These are phyloP conservation scores for Microdochium bolleyi DNA, from an alignment of 2,329 filamentous ascomycete species.

Conservation along the genomic window DNA sequence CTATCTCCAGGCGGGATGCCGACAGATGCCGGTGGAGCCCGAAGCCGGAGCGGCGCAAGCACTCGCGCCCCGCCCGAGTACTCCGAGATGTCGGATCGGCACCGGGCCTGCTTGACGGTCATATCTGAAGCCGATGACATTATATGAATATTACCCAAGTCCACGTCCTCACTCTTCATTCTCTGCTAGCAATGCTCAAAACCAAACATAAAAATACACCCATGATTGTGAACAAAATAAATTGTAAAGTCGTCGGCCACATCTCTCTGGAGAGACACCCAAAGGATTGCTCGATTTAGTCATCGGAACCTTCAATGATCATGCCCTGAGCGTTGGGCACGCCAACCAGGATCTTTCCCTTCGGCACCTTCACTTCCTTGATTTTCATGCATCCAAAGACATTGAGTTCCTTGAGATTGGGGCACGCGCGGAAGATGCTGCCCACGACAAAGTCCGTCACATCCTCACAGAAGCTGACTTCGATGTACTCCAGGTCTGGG, in stretches of 20 bases:
- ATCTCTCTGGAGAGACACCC: background rate
- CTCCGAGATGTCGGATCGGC: too few relatives aligned
- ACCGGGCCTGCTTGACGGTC: too few relatives aligned
- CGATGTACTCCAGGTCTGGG: conserved; percentile 60
- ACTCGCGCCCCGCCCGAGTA: background rate
- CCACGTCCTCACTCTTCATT: too few relatives aligned
- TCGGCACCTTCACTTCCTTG: conserved; percentile 42
- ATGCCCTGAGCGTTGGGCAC: conserved; percentile 52
- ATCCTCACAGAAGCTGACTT: conserved; percentile 68
- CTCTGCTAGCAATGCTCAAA: too few relatives aligned
- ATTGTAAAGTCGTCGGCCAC: too few relatives aligned
- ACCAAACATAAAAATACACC: too few relatives aligned
- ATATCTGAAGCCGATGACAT: too few relatives aligned
- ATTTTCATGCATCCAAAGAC: conserved; percentile 62
- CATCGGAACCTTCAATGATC: conserved; percentile 43
- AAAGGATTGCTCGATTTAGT: conserved; percentile 3
- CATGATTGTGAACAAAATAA: too few relatives aligned
- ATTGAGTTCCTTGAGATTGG: conserved; percentile 49
- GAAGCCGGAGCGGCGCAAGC: background rate
- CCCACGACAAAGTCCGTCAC: conserved; percentile 59
- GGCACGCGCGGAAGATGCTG: conserved; percentile 56
- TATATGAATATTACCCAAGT: too few relatives aligned
- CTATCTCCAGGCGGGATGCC: too few relatives aligned
- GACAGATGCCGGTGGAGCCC: background rate
- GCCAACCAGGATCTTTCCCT: conserved; percentile 47